phyloP scores from a whole-genome alignment of 805 yeast genomes.

The Candida anglica region DNA sequence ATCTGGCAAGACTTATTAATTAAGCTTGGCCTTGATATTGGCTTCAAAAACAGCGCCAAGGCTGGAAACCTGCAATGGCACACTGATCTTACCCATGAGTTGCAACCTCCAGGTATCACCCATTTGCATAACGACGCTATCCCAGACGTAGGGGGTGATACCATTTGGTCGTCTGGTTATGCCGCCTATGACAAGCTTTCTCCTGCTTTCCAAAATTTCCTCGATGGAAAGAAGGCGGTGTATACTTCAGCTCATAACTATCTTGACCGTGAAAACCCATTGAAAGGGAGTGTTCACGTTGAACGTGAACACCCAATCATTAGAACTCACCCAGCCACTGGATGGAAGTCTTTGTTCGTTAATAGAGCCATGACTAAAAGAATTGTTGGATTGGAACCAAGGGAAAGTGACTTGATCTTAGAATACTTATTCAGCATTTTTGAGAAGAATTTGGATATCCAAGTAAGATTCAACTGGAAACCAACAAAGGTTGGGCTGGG shows the following conservation, averaged over 20 bases:
- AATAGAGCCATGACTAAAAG: conserved; percentile 48
- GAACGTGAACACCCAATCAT: too few relatives aligned
- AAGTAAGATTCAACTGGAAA: conserved; percentile 52
- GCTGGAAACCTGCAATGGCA: conserved; percentile 29
- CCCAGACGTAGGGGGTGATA: conserved; percentile 52
- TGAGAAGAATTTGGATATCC: too few relatives aligned
- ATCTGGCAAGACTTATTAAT: conserved; percentile 38
- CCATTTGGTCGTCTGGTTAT: conserved; percentile 55
- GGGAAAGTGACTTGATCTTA: too few relatives aligned
- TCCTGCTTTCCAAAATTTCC: conserved; percentile 44
- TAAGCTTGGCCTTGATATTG: conserved; percentile 21
- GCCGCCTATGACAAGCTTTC: too few relatives aligned
- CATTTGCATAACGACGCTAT: conserved; percentile 36
- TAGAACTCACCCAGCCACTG: conserved; percentile 66
- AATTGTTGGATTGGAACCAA: too few relatives aligned
- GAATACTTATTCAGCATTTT: too few relatives aligned
- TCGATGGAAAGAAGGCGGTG: conserved; percentile 51
- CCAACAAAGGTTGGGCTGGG: conserved; percentile 38
- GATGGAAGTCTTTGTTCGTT: conserved; percentile 55
- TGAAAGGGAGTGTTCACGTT: conserved; percentile 43
- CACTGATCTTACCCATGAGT: conserved; percentile 33
- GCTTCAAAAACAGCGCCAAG: conserved; percentile 20
- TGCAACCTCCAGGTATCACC: conserved; percentile 33
- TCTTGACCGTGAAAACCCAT: conserved; percentile 41
- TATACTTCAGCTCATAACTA: conserved; percentile 39